These are phyloP conservation scores for Ogataea angusta DNA, from an alignment of 805 yeast genomes.

Conservation along the genomic window DNA sequence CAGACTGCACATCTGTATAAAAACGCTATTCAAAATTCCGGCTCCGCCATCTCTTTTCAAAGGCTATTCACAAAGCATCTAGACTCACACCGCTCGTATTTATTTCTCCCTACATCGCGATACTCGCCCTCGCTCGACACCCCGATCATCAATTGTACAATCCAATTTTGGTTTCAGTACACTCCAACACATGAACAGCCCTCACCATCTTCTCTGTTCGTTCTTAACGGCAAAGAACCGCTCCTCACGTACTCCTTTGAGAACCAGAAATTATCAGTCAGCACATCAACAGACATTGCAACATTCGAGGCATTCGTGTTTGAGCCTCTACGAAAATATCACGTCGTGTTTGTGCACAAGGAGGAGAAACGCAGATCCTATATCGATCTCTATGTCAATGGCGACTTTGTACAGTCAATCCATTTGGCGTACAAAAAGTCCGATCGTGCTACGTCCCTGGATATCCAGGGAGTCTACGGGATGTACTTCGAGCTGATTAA, in stretches of 20 bases:
- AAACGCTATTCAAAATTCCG: conserved; percentile 4
- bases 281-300: conserved; percentile 6
- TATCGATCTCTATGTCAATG: conserved; percentile 47
- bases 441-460: not conserved
- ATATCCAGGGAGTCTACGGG: conserved; percentile 24
- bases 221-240: conserved; percentile 1
- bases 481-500: conserved; percentile 28
- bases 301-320: conserved; percentile 25
- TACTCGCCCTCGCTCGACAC: conserved; percentile 7
- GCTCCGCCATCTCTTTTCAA: not conserved
- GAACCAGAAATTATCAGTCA: conserved; percentile 14
- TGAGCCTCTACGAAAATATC: conserved; percentile 25
- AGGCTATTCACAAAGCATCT: conserved; percentile 7
- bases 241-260: conserved; percentile 20
- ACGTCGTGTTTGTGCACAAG: conserved; percentile 28
- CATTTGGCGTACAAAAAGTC: conserved; percentile 5
- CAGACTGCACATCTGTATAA: conserved; percentile 15
- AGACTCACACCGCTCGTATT: conserved; percentile 8
- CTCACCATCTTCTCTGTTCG: conserved; percentile 7
- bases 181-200: not conserved
- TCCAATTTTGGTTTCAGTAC: conserved; percentile 27
- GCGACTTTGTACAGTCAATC: conserved; percentile 39
- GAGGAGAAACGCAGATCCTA: conserved; percentile 28
- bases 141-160: conserved; percentile 14
- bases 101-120: conserved; percentile 11